Evolutionary conservation across 352 stramenopile species (phyloP).

Genomic region (Phytophthora foliorum): DNA sequence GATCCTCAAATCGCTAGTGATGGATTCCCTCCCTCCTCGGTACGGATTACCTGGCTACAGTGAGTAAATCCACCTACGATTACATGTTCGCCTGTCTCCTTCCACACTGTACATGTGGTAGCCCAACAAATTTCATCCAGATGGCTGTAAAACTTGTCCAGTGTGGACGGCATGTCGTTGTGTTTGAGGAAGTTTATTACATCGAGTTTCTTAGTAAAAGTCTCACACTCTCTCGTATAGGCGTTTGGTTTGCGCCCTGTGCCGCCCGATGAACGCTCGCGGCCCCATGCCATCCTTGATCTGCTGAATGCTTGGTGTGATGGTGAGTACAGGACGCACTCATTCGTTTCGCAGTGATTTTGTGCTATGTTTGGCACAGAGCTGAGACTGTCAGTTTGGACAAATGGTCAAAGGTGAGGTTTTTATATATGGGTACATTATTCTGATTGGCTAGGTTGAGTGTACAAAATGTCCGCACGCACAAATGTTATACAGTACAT

Average conservation of each 20-base stretch:
- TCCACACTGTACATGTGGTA: too few species aligned
- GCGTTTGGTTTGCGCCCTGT: background rate
- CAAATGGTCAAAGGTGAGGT: conserved; percentile 3
- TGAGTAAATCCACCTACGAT: too few species aligned
- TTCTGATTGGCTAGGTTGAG: conserved; percentile 1
- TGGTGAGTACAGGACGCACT: too few species aligned
- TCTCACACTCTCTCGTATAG: background rate
- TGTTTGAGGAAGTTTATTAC: conserved; percentile 7
- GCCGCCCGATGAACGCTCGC: background rate
- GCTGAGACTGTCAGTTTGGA: background rate
- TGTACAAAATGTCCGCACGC: conserved; percentile 8
- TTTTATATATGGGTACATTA: background rate
- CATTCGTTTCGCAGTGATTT: too few species aligned
- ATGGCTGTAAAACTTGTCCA: conserved; percentile 9
- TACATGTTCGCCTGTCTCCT: too few species aligned
- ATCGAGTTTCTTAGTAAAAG: conserved; percentile 3
- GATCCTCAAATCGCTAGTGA: too few species aligned
- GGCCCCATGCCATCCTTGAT: conserved; percentile 8
- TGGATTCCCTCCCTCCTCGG: too few species aligned
- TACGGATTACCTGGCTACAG: too few species aligned
- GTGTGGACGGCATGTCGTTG: background rate
- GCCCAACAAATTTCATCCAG: too few species aligned
- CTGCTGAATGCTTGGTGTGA: background rate
- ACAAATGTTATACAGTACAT: conserved; percentile 19
- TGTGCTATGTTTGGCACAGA: too few species aligned